These are phyloP conservation scores for Fraxinus baroniana DNA, from an alignment of 305 asterid genomes.

Conservation along the genomic window DNA sequence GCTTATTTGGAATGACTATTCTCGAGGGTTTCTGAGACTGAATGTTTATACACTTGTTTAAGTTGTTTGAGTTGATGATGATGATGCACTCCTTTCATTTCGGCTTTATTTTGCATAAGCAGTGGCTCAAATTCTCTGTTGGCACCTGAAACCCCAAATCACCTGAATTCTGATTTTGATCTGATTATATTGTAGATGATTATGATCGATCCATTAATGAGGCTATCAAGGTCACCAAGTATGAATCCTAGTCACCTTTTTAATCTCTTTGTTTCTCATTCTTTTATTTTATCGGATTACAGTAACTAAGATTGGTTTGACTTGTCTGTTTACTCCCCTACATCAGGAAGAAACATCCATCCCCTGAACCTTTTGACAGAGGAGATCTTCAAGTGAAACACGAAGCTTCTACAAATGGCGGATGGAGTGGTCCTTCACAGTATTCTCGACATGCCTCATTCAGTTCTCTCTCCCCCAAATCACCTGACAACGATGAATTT, in stretches of 20 bases:
- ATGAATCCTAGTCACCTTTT: constrained; percentile 28
- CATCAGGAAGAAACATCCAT: constrained; percentile 59
- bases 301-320: neutral
- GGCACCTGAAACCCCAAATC: neutral
- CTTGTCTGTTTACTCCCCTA: constrained; percentile 17
- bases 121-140: neutral
- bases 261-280: neutral
- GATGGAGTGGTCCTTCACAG: constrained; percentile 65
- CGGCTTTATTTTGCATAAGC: neutral
- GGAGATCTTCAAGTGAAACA: constrained; percentile 47
- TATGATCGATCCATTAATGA: constrained; percentile 82
- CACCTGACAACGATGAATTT: constrained; percentile 55
- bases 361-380: constrained; percentile 57
- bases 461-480: constrained; percentile 60
- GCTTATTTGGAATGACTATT: neutral
- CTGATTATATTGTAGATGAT: constrained; percentile 52
- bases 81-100: neutral
- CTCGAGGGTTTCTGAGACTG: neutral
- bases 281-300: neutral
- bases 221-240: constrained; percentile 91
- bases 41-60: neutral
- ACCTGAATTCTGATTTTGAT: constrained; percentile 16
- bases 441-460: constrained; percentile 39
- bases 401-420: constrained; percentile 65
- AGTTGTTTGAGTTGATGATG: neutral